Conservation (phyloP, 768 basidiomycete genomes). For the Panaeolus papilionaceus region DNA sequence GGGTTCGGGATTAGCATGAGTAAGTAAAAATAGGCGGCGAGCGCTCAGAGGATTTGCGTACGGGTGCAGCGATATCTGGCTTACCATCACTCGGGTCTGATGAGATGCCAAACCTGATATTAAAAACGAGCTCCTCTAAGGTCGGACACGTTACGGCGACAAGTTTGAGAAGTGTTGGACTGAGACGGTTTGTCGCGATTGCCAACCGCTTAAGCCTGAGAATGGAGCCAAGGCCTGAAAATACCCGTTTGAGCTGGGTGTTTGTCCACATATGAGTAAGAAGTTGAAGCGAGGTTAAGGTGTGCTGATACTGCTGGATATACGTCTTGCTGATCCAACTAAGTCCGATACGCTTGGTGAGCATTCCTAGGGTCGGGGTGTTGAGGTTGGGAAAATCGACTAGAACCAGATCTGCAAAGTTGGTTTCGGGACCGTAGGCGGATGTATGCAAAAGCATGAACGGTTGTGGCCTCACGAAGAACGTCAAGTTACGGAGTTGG, state of each 20-base stretch:
- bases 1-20: neutral
- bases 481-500: neutral
- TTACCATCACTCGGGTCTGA: neutral
- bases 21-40: neutral
- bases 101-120: neutral
- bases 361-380: neutral
- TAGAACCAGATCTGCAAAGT: neutral
- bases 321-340: neutral
- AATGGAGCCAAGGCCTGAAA: neutral
- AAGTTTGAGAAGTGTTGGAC: neutral
- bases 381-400: neutral
- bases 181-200: neutral
- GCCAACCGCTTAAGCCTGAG: neutral
- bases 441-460: neutral
- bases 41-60: neutral
- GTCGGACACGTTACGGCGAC: neutral
- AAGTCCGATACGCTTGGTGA: neutral
- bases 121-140: neutral
- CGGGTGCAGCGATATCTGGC: too few relatives aligned
- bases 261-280: neutral
- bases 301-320: neutral
- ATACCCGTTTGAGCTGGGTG: neutral
- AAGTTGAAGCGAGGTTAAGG: neutral
- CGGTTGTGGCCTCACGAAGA: neutral
- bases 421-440: neutral